A percentile compares a stretch with the other conserved stretches of the same genome.
Evolutionary conservation across 306 rosid species (phyloP).

Genomic region (Lagenaria siceraria): DNA sequence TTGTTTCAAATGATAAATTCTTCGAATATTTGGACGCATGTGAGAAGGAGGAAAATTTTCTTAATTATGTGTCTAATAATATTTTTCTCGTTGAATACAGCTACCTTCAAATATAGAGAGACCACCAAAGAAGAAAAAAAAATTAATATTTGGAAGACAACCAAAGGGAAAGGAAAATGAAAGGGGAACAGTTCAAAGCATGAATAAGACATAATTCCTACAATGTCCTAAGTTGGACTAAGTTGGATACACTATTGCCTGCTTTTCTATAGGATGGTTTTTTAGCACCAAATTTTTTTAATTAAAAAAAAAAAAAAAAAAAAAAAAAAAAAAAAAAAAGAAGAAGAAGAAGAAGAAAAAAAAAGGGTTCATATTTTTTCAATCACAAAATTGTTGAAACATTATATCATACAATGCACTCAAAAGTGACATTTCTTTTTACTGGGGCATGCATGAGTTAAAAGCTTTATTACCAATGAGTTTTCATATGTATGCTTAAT

Average conservation of each 20-base stretch:
- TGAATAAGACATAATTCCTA: neutral
- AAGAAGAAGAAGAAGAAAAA: too few relatives aligned
- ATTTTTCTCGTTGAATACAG: neutral
- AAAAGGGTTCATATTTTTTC: neutral
- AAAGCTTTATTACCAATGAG: neutral
- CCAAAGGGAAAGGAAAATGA: neutral
- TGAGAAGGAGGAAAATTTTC: neutral
- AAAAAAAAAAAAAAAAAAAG: too few relatives aligned
- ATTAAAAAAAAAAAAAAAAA: too few relatives aligned
- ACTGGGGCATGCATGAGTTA: neutral
- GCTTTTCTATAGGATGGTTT: neutral
- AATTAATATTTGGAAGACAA: neutral
- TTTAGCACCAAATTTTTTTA: neutral
- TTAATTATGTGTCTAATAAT: neutral
- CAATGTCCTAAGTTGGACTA: neutral
- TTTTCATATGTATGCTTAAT: neutral
- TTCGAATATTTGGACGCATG: neutral
- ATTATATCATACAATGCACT: neutral
- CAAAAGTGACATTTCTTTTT: neutral
- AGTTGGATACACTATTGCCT: neutral
- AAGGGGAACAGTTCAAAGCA: neutral
- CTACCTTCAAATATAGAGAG: neutral
- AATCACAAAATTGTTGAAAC: neutral
- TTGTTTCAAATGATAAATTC: neutral
- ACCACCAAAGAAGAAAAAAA: neutral